A percentile compares a stretch with the other conserved stretches of the same genome.
Conservation (phyloP, 768 basidiomycete genomes). For the Collybia mongolica region DNA sequence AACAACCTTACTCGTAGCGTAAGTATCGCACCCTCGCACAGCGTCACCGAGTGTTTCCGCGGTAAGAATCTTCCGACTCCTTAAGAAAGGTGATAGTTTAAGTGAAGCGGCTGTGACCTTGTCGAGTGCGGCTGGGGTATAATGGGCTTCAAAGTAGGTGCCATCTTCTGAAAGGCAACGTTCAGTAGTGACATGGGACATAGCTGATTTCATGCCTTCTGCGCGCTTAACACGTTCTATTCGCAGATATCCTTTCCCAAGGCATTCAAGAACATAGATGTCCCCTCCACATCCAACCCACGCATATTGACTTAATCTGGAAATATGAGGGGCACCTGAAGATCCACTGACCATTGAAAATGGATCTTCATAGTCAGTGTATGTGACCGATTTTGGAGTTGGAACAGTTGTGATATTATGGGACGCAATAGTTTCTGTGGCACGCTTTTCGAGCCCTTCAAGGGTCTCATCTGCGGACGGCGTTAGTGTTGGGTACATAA, state of each 20-base stretch:
- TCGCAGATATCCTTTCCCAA: conserved; percentile 68
- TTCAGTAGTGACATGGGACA: neutral
- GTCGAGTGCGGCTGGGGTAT: conserved; percentile 50
- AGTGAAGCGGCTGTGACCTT: conserved; percentile 38
- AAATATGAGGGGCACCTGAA: conserved; percentile 55
- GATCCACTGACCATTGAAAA: conserved; percentile 53
- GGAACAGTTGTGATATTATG: conserved; percentile 39
- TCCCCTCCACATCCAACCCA: conserved; percentile 82
- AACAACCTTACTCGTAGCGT: conserved; percentile 54
- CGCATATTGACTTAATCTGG: conserved; percentile 52
- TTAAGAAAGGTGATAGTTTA: conserved; percentile 53
- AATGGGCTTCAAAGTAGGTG: conserved; percentile 47
- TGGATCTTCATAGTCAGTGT: conserved; percentile 75
- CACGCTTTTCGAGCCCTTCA: conserved; percentile 45
- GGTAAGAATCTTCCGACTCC: conserved; percentile 49
- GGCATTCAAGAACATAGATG: conserved; percentile 70
- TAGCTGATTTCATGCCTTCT: conserved; percentile 24
- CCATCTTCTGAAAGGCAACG: conserved; percentile 10
- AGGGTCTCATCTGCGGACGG: conserved; percentile 46
- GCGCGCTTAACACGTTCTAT: conserved; percentile 45
- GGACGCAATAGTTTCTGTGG: conserved; percentile 18
- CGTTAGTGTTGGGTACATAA: neutral
- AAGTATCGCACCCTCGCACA: conserved; percentile 70
- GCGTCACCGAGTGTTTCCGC: conserved; percentile 59
- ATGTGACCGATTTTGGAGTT: conserved; percentile 63